phyloP scores from a whole-genome alignment of 2,329 filamentous ascomycete species.

The Apiospora pterosperma region DNA sequence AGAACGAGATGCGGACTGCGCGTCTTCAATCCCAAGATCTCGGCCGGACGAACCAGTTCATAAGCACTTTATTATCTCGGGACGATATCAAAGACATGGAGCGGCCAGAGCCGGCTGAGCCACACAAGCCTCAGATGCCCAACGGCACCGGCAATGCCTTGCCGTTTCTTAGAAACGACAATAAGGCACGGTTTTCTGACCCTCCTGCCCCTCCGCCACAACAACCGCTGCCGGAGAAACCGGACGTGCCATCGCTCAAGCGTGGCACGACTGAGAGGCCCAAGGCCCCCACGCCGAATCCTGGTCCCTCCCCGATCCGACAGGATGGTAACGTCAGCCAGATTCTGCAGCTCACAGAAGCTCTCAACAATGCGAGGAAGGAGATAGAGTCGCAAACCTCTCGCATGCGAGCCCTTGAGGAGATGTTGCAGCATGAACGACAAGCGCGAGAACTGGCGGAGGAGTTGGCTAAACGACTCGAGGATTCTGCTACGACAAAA shows the following conservation, averaged over 20 bases:
- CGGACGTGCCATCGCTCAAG: constrained; percentile 73
- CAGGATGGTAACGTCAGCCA: constrained; percentile 61
- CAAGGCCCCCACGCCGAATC: constrained; percentile 47
- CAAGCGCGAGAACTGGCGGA: constrained; percentile 81
- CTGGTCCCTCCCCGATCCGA: constrained; percentile 53
- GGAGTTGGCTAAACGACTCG: constrained; percentile 69
- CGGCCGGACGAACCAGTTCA: constrained; percentile 75
- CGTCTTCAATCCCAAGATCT: constrained; percentile 86
- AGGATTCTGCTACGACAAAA: constrained; percentile 47
- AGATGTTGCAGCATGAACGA: constrained; percentile 73
- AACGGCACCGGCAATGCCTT: constrained; percentile 38
- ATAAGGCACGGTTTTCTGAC: constrained; percentile 84
- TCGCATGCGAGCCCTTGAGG: constrained; percentile 78
- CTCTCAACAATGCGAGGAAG: constrained; percentile 76
- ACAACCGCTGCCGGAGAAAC: constrained; percentile 90
- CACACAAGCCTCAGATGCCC: constrained; percentile 42
- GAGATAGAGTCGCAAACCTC: constrained; percentile 82
- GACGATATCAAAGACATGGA: constrained; percentile 61
- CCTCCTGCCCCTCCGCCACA: constrained; percentile 91
- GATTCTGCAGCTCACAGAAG: constrained; percentile 80
- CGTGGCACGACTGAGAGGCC: constrained; percentile 73
- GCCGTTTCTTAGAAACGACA: constrained; percentile 61
- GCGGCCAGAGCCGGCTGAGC: constrained; percentile 44
- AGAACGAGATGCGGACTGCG: constrained; percentile 89
- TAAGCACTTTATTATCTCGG: constrained; percentile 72